A percentile compares a stretch with the other conserved stretches of the same genome.
Evolutionary conservation across 2,329 filamentous ascomycete species (phyloP).

Genomic region (Aspergillus tanneri): DNA sequence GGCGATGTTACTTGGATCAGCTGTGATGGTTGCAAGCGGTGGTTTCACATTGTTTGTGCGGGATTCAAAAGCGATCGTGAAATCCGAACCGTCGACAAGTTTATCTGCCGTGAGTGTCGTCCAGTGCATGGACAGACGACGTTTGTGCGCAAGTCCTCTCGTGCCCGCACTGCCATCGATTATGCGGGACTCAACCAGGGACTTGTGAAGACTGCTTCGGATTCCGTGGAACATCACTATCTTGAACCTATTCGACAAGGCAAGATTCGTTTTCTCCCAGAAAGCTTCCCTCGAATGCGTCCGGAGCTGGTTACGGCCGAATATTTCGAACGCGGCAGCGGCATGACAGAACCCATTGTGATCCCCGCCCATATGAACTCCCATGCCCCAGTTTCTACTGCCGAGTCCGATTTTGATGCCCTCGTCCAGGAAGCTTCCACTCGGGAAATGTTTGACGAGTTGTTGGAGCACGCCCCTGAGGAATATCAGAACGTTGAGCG

Average conservation of each 20-base stretch:
- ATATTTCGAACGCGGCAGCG: constrained; percentile 61
- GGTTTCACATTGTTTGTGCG: constrained; percentile 68
- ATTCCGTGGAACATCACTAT: constrained; percentile 66
- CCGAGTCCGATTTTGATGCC: constrained; percentile 26
- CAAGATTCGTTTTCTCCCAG: constrained; percentile 59
- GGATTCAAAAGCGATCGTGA: constrained; percentile 65
- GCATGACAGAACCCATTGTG: constrained; percentile 66
- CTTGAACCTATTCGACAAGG: constrained; percentile 66
- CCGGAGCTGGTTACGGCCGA: constrained; percentile 63
- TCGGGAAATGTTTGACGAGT: constrained; percentile 43
- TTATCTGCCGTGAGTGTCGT: constrained; percentile 61
- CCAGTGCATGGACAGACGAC: constrained; percentile 63
- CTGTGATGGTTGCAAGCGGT: constrained; percentile 66
- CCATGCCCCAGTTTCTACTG: constrained; percentile 42
- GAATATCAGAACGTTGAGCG: constrained; percentile 35
- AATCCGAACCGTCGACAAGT: constrained; percentile 66
- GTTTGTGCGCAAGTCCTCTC: constrained; percentile 64
- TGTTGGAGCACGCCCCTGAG: constrained; percentile 34
- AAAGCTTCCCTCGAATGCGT: constrained; percentile 63
- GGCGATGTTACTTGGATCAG: constrained; percentile 61
- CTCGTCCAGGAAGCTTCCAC: constrained; percentile 36
- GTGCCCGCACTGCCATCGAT: constrained; percentile 65
- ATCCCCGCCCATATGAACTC: constrained; percentile 63
- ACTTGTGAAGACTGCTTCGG: constrained; percentile 63
- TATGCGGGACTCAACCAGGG: constrained; percentile 68